Base-by-base conservation (phyloP, 1,284 basidiomycete species). In the Cronartium ribicola region DNA sequence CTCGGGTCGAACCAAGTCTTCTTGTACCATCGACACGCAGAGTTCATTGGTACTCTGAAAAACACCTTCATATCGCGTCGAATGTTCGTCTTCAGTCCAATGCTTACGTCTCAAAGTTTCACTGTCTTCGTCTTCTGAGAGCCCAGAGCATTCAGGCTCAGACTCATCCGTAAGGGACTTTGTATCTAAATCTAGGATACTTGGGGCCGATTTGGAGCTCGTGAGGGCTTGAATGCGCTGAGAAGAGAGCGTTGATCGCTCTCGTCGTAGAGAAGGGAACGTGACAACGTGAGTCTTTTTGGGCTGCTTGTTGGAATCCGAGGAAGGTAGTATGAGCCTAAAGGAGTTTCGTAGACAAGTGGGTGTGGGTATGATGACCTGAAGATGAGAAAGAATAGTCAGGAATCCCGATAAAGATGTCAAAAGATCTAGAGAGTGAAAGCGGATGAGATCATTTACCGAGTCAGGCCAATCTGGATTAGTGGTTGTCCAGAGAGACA, bases 361-460 rank as follows among this genome's bases (percentile, higher is more conserved):
- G 36, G 70, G 70, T 41, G 70, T 72, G 29, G 70, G 70, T 20
- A 72, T 36, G 37, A 72, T 72, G 62, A 66, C 70, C 70, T 72
- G 29, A 17, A 43, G 36, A 51, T 36, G 10, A 11, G 22, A 44
- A 66, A 11, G 43, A 51, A 22, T 17, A 61, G 8, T 7, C 5
- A n/a, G 29, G 20, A 17, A 61, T 61, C 29, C 8, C 20, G 29
- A 29, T 29, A 3, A 14, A 17, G 17, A n/a, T 29, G 13, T 14
- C 14, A 61, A 17, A 61, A 14, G 65, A 66, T 46, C 37, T 22
- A 46, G 65, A 40, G 36, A 13, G 55, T 46, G 17, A 63, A 44
- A 46, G n/a, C 1, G 44, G n/a, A 51, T 11, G 17, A 13, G 29
- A 55, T 55, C n/a, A 59, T 63, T 72, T 7, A 72, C 70, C 5